Evolutionary conservation across 148 eudicot genomes (phyloP), one percentile per base, ranked within the genome.

Genomic region (Linanthus parryae): DNA sequence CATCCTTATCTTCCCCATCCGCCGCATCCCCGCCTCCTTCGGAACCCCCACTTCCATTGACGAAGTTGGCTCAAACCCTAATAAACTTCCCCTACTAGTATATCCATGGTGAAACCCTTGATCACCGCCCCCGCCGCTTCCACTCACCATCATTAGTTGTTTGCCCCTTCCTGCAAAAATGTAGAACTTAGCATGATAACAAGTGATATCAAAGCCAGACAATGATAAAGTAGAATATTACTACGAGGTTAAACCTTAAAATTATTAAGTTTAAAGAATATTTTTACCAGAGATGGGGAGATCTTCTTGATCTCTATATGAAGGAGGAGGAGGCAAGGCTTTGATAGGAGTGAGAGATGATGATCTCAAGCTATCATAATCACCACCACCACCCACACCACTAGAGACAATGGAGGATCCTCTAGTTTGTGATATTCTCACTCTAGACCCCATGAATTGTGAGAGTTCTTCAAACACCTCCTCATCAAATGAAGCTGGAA

Each of bases 401-500:
- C 55, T 27, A 10, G n/a, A n/a, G n/a, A n/a, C n/a, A n/a, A n/a
- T n/a, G n/a, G 39, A 17, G 23, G 46, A 61, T n/a, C n/a, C n/a
- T 9, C 64, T 63, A n/a, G 42, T 54, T 0, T 49, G 52, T 21
- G 66, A 48, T 19, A 76, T 70, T 33, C 88, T 75, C 73, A 84
- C 76, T 50, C 79, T 62, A 17, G 92, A 67, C 0, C 88, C 88
- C 92, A 88, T 88, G 50, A 88, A 88, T 54, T 81, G 92, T 23
- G 83, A 65, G 59, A 88, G 56, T 62, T 88, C 96, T 14, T 88
- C 88, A 65, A 83, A 88, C 21, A 88, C 96, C 17, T 84, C 76
- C 33, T 88, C 96, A 55, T 88, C 96, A 70, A 88, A 88, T 0
- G 92, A 76, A 56, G 96, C 92, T 8, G 96, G 96, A 16, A 88